Percentiles rank a stretch among this genome's conserved stretches.
These are phyloP conservation scores for Solanum pimpinellifolium DNA, from an alignment of 257 asterid species.

Conservation along the genomic window DNA sequence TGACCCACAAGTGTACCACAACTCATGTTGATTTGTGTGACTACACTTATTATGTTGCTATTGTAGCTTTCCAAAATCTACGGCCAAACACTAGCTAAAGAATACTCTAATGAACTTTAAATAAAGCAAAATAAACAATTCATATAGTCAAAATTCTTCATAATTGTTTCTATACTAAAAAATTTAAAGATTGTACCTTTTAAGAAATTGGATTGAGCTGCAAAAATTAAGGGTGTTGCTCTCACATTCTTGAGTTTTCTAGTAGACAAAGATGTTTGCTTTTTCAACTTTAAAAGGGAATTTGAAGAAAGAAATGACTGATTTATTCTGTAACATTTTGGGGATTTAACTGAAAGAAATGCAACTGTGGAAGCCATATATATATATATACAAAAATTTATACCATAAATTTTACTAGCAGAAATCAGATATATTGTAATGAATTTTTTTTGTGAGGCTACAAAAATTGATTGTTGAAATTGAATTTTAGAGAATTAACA, in stretches of 20 bases:
- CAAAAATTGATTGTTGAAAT: not conserved
- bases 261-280: conserved; percentile 14
- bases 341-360: not conserved
- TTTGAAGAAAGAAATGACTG: conserved; percentile 7
- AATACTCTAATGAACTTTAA: not conserved
- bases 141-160: not conserved
- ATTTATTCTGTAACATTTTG: not conserved
- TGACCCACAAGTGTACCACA: too few relatives aligned
- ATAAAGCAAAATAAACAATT: not conserved
- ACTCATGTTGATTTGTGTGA: too few relatives aligned
- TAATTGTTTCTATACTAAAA: not conserved
- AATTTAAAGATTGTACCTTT: conserved; percentile 27
- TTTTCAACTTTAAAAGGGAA: conserved; percentile 20
- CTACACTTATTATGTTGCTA: too few relatives aligned
- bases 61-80: too few relatives aligned
- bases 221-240: conserved; percentile 18
- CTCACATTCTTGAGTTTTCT: not conserved
- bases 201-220: conserved; percentile 47
- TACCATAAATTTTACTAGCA: not conserved
- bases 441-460: not conserved
- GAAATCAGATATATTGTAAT: not conserved
- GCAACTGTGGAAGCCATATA: not conserved
- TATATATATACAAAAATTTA: not conserved
- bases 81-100: not conserved
- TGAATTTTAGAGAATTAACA: not conserved